phyloP scores from a whole-genome alignment of 495 filamentous ascomycete genomes.

The Tuber umbilicatum region DNA sequence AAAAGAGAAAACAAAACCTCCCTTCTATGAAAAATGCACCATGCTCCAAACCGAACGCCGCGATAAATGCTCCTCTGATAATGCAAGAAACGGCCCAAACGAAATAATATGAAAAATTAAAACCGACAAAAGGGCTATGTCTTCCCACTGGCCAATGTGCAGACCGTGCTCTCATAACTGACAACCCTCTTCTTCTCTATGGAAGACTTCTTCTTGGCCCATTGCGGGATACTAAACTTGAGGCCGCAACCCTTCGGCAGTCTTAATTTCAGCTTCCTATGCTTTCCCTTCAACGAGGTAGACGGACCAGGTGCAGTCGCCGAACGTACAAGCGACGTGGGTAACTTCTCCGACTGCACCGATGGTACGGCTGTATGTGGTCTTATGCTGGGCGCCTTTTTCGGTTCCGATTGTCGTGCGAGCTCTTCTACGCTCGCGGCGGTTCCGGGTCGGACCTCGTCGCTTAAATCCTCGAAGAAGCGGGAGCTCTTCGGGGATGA shows the following conservation, averaged over 20 bases:
- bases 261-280: background rate
- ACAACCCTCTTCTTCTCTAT: background rate
- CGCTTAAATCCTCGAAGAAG: constrained; percentile 25
- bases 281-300: background rate
- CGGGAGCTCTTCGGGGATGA: constrained; percentile 28
- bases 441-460: constrained; percentile 16
- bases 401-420: constrained; percentile 1
- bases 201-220: background rate
- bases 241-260: background rate
- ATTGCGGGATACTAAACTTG: background rate
- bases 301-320: background rate
- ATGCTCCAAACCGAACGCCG: background rate
- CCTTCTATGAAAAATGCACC: background rate
- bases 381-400: background rate
- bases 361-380: background rate
- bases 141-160: background rate
- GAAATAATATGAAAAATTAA: background rate
- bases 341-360: background rate
- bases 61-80: background rate
- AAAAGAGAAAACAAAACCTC: background rate
- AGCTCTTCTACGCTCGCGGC: constrained; percentile 17
- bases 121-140: background rate
- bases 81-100: background rate
- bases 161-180: background rate
- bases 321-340: background rate